Percentiles rank a stretch among this genome's conserved stretches.
Evolutionary conservation across 2,329 filamentous ascomycete species (phyloP).

Genomic region (Phialemoniopsis sp.): DNA sequence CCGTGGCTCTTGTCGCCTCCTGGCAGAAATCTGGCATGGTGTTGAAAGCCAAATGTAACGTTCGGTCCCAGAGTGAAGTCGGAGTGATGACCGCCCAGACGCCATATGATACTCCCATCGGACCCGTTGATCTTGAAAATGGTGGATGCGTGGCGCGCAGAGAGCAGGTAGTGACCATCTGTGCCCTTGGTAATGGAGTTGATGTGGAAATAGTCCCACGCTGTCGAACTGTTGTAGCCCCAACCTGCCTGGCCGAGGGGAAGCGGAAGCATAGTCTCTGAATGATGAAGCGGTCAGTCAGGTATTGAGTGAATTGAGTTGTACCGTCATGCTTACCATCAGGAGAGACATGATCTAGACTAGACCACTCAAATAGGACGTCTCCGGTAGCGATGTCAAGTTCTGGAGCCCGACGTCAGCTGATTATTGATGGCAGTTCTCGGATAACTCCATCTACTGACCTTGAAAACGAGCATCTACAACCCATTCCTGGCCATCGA

Average conservation of each 20-base stretch:
- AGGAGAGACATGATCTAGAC: constrained; percentile 50
- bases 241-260: constrained; percentile 31
- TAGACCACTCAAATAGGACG: constrained; percentile 55
- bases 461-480: constrained; percentile 50
- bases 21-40: constrained; percentile 39
- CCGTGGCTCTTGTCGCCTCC: constrained; percentile 26
- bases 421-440: too few relatives aligned
- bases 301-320: constrained; percentile 5
- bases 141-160: constrained; percentile 33
- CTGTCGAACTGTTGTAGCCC: constrained; percentile 17
- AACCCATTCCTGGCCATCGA: constrained; percentile 48
- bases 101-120: constrained; percentile 39
- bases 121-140: constrained; percentile 35
- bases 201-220: constrained; percentile 48
- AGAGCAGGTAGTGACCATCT: constrained; percentile 41
- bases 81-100: constrained; percentile 34
- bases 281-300: background rate
- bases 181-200: constrained; percentile 42
- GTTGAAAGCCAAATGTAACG: constrained; percentile 36
- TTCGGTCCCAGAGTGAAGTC: constrained; percentile 29
- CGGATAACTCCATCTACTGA: too few relatives aligned
- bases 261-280: constrained; percentile 25
- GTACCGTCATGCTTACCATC: constrained; percentile 27
- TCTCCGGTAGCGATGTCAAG: constrained; percentile 49
- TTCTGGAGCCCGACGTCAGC: constrained; percentile 14